Evolutionary conservation across 2,329 filamentous ascomycete genomes (phyloP), one percentile per base, ranked within the genome.

Genomic region (Rosellinia necatrix): DNA sequence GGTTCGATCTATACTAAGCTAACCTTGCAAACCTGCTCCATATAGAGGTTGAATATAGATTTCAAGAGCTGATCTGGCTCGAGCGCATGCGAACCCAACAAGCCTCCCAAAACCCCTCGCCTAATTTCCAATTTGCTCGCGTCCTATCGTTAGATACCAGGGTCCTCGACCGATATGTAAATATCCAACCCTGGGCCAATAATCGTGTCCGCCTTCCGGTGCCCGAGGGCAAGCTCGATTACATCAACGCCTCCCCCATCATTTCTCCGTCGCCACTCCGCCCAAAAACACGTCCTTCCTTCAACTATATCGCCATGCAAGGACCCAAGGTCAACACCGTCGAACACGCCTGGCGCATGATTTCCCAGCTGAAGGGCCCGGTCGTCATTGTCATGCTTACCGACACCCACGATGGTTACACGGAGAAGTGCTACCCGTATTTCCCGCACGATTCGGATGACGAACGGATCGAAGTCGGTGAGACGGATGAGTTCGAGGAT

Each of bases 331-430:
- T 80, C 57, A 83, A 84, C 22, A 90, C 89, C 13, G 81, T 88
- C 52, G 84, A 87, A 63, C 91, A 96, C 69, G 90, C 96, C 63
- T 99, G 93, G 90, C 90, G 94, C 69, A 99, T 99, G 94, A 80
- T 97, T 30, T 90, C 90, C 71, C 87, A 96, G 67, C 91, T 81
- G 48, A 69, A 76, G 22, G 85, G 87, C 41, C 85, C 88, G 2
- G 91, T 86, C 1, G 91, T 97, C 53, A 88, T 97, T 49, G 87
- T 97, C 54, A 97, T 97, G 90, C 83, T 99, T 60, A 99, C 93
- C 2, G 91, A 92, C 70, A 93, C 91, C 22, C 81, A 90, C 68
- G 93, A 97, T 73, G 80, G 82, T 27, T 82, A 84, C 55, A 78
- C 83, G 66, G 85, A 96, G 72, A 96, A 97, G 73, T 97, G 93